Conservation (phyloP, 257 asterid genomes). For the Lycium ferocissimum region DNA sequence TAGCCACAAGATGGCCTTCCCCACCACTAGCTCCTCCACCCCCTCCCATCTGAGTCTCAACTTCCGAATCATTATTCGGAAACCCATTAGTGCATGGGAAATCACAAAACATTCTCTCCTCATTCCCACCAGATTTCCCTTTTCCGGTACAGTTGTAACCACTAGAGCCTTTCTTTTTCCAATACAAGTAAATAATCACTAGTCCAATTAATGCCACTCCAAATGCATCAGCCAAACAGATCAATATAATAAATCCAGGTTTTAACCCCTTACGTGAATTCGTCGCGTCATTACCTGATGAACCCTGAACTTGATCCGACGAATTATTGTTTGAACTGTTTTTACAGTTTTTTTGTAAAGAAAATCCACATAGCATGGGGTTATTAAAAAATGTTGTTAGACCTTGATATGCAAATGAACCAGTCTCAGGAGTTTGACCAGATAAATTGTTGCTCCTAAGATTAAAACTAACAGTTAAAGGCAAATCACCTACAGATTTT, state of each 20-base stretch:
- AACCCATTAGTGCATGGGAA: constrained; percentile 64
- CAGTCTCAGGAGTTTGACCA: constrained; percentile 92
- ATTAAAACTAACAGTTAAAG: constrained; percentile 85
- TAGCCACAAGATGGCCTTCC: constrained; percentile 90
- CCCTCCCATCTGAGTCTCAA: constrained; percentile 78
- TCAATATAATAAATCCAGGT: constrained; percentile 76
- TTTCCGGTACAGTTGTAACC: constrained; percentile 91
- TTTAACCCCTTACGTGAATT: constrained; percentile 62
- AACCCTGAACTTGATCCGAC: constrained; percentile 41
- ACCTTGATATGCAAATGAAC: constrained; percentile 92
- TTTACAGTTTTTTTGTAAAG: constrained; percentile 76
- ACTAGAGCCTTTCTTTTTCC: constrained; percentile 82
- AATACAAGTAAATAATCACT: constrained; percentile 70
- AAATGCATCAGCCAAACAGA: constrained; percentile 72
- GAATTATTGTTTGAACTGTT: constrained; percentile 41
- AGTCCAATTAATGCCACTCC: constrained; percentile 85
- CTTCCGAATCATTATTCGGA: constrained; percentile 66
- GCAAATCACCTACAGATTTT: constrained; percentile 72
- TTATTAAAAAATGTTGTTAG: constrained; percentile 87
- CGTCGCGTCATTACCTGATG: constrained; percentile 38
- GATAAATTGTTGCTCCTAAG: constrained; percentile 74
- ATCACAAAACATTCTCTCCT: constrained; percentile 49
- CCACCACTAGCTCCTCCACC: constrained; percentile 62
- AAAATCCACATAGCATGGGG: constrained; percentile 88
- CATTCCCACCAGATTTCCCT: constrained; percentile 81